These are phyloP conservation scores for Mariannaea elegans DNA, from an alignment of 2,329 filamentous ascomycete genomes.

Conservation along the genomic window DNA sequence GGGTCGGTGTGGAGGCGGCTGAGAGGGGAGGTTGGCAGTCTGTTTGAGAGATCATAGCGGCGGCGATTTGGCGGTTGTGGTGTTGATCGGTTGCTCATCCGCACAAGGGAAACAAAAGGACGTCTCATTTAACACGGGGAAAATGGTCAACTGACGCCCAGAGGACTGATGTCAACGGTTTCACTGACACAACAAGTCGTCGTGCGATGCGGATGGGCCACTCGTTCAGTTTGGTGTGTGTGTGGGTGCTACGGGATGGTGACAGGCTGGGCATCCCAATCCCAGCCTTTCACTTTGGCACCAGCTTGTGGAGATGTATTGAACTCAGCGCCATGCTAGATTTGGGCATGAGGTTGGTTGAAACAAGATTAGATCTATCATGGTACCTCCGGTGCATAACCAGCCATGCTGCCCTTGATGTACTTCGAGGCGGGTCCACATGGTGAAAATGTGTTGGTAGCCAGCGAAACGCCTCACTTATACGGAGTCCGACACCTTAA, in stretches of 20 bases:
- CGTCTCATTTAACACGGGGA: too few species aligned
- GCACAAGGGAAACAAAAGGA: conserved; percentile 4
- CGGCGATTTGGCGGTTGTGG: conserved; percentile 9
- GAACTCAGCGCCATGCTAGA: background rate
- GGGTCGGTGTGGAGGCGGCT: background rate
- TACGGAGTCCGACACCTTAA: background rate
- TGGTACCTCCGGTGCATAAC: background rate
- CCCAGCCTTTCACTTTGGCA: conserved; percentile 9
- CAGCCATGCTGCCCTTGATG: background rate
- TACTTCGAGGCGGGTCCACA: background rate
- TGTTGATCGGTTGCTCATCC: conserved; percentile 38
- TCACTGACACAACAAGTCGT: background rate
- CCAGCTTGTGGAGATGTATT: conserved; percentile 1
- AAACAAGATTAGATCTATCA: background rate
- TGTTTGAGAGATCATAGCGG: conserved; percentile 14
- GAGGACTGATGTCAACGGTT: background rate
- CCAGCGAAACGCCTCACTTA: background rate
- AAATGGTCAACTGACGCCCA: background rate
- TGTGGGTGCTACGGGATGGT: conserved; percentile 3
- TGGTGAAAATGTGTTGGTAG: background rate
- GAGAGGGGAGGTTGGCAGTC: conserved; percentile 19
- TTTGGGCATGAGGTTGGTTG: background rate
- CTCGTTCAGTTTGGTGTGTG: conserved; percentile 2
- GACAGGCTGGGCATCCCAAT: conserved; percentile 13
- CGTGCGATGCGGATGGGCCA: conserved; percentile 16